Percentiles rank a stretch among this genome's conserved stretches.
phyloP scores from a whole-genome alignment of 1,284 basidiomycete species.

The Rhodotorula sp. region DNA sequence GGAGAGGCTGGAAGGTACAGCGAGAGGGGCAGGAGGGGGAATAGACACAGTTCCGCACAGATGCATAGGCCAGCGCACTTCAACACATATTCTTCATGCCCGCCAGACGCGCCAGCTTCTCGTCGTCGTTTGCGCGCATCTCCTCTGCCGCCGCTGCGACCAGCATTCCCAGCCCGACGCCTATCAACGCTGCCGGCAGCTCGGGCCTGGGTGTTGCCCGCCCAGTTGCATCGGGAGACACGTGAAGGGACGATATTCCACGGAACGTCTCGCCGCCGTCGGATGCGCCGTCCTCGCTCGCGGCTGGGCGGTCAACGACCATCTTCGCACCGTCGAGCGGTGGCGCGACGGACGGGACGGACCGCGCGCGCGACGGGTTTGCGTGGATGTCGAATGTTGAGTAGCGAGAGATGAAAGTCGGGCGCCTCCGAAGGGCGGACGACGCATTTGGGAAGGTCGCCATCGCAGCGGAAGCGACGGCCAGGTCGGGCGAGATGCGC shows the following conservation, averaged over 20 bases:
- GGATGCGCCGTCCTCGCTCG: neutral
- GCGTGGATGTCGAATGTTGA: conserved; percentile 8
- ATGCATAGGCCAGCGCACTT: neutral
- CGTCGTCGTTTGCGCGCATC: neutral
- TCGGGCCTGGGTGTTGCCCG: neutral
- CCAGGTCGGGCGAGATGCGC: too few relatives aligned
- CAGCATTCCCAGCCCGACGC: conserved; percentile 28
- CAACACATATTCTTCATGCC: neutral
- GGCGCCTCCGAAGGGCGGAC: neutral
- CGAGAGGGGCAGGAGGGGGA: too few relatives aligned
- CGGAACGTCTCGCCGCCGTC: neutral
- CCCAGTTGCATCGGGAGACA: too few relatives aligned
- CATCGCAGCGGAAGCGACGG: neutral
- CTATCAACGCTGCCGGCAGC: neutral
- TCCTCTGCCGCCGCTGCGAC: conserved; percentile 16
- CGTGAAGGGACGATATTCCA: neutral
- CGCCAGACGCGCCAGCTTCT: neutral
- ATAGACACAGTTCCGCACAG: neutral
- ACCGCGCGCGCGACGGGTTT: neutral
- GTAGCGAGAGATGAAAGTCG: conserved; percentile 5
- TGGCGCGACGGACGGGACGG: neutral
- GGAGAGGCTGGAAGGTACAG: neutral
- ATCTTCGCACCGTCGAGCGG: neutral
- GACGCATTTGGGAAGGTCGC: neutral
- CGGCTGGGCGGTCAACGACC: neutral